Evolutionary conservation across 345 rosid genomes (phyloP), one percentile per base, ranked within the genome.

Genomic region (Eucalyptus globulus): DNA sequence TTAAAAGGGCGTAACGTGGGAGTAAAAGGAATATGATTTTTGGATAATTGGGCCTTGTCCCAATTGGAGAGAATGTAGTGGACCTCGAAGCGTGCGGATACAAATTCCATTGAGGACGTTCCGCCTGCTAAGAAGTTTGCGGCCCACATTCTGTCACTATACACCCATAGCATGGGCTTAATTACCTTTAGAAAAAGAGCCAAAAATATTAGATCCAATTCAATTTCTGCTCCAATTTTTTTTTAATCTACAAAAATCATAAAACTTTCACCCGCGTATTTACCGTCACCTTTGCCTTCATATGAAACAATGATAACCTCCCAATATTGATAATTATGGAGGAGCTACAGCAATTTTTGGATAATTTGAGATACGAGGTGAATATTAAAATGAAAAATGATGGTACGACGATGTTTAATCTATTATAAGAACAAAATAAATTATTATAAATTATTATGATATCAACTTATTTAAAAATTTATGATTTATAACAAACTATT

Each of bases 391-490:
- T 2, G 58, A 19, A 5, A 53, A 8, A 53, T 53, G 58, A 53
- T 1, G 26, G 0, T 4, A 2, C 1, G 2, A 53, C 0, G 1
- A 19, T 53, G 5, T 53, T 53, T 53, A 53, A 53, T 3, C 24
- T 53, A 53, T 2, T 53, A 53, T 19, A 53, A 53, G 4, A 51
- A 51, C 2, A 17, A 17, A 4, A 53, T 53, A 53, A 53, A 19
- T 53, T 1, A 53, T 19, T 51, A 49, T 49, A 51, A 7, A 51
- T 51, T 51, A 17, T 51, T 17, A 7, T 51, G 9, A 51, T 1
- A 53, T 53, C 0, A 4, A 53, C 4, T 53, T 4, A 1, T 7
- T 53, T 1, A 7, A 19, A 0, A 53, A 7, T 50, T 50, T 50
- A 6, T 50, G 21, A 50, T 50, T 50, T 16, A 15, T 6, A 50